Conservation (phyloP, 495 filamentous ascomycete species). For the Penicillium paxilli region DNA sequence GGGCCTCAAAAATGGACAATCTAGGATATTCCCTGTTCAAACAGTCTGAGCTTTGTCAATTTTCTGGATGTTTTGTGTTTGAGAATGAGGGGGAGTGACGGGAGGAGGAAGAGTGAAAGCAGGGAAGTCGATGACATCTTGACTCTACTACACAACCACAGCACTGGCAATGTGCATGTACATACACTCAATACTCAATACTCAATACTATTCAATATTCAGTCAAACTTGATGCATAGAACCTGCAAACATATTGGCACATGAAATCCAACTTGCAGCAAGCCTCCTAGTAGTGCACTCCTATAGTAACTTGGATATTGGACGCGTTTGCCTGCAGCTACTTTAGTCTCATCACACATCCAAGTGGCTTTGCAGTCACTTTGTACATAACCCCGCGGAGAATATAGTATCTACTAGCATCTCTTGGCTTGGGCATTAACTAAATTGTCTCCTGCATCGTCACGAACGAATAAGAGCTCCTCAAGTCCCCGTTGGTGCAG, state of each 20-base stretch:
- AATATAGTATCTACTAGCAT: neutral
- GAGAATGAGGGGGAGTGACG: neutral
- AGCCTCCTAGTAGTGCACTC: too few relatives aligned
- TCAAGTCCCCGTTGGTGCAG: too few relatives aligned
- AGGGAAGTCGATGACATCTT: neutral
- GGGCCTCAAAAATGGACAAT: neutral
- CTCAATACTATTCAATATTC: too few relatives aligned
- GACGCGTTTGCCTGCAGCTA: neutral
- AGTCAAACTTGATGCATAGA: too few relatives aligned
- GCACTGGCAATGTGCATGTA: neutral
- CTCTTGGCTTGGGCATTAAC: too few relatives aligned
- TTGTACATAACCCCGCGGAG: neutral
- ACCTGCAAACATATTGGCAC: too few relatives aligned
- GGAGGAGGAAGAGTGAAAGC: neutral
- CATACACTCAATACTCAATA: too few relatives aligned
- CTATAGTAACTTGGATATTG: neutral
- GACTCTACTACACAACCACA: neutral
- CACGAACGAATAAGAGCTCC: too few relatives aligned
- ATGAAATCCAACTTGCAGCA: neutral
- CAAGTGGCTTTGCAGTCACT: neutral
- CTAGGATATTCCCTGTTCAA: neutral
- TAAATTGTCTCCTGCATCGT: too few relatives aligned
- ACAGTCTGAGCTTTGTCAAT: neutral
- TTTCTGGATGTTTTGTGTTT: too few relatives aligned
- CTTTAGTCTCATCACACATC: neutral